A percentile compares a stretch with the other conserved stretches of the same genome.
phyloP scores from a whole-genome alignment of 176 grass and related monocot species.

The Eragrostis curvula region DNA sequence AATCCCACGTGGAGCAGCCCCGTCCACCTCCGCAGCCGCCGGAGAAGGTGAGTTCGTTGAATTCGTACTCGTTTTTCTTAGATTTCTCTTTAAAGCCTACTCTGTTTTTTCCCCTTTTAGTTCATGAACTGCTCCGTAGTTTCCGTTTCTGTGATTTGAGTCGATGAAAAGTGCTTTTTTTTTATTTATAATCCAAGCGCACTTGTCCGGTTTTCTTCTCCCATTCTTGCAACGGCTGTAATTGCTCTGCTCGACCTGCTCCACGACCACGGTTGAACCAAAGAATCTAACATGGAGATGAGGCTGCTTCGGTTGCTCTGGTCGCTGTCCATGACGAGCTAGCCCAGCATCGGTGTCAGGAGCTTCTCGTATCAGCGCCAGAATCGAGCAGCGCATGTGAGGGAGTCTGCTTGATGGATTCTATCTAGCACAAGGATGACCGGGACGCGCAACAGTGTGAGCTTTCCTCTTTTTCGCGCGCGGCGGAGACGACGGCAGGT shows the following conservation, averaged over 20 bases:
- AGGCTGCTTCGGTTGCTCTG: not conserved
- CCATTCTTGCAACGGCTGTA: not conserved
- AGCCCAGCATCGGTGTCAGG: not conserved
- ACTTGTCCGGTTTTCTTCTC: not conserved
- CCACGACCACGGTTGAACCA: not conserved
- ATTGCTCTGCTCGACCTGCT: conserved; percentile 4
- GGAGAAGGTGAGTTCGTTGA: conserved; percentile 31
- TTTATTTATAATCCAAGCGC: not conserved
- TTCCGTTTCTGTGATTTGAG: not conserved
- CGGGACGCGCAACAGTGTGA: not conserved
- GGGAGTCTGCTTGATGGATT: not conserved
- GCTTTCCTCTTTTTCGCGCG: too few relatives aligned
- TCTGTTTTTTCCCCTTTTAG: not conserved
- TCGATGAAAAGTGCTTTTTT: not conserved
- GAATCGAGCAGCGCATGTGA: not conserved
- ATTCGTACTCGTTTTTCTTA: not conserved
- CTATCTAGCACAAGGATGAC: not conserved
- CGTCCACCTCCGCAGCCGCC: conserved; percentile 39
- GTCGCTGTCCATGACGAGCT: not conserved
- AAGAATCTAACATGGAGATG: not conserved
- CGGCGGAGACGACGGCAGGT: not conserved
- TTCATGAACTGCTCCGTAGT: not conserved
- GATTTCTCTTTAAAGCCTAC: not conserved
- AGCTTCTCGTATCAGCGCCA: not conserved
- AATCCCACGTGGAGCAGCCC: conserved; percentile 35